Evolutionary conservation across 1,284 basidiomycete species (phyloP).

Genomic region (Ganoderma lucidum): DNA sequence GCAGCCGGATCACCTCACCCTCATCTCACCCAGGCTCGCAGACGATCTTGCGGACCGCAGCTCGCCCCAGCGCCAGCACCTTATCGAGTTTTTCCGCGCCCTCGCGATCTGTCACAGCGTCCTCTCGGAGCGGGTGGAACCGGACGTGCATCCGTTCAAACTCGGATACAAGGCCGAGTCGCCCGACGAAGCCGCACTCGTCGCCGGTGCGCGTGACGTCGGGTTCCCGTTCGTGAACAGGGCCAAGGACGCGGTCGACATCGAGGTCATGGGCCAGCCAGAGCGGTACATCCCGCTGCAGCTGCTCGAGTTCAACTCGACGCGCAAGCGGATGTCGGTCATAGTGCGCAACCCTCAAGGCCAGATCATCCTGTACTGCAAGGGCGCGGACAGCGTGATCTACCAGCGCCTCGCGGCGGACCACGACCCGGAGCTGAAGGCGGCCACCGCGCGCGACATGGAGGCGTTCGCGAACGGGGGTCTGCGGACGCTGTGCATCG

Average conservation of each 20-base stretch:
- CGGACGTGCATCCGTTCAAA: constrained; percentile 66
- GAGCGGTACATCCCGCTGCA: constrained; percentile 86
- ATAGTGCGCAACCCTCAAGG: constrained; percentile 88
- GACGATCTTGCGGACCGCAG: constrained; percentile 74
- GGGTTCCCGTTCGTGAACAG: constrained; percentile 92
- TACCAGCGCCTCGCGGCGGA: constrained; percentile 83
- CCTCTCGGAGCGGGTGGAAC: constrained; percentile 79
- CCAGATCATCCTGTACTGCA: constrained; percentile 86
- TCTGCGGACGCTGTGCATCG: constrained; percentile 91
- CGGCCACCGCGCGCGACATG: constrained; percentile 85
- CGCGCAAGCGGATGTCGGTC: constrained; percentile 94
- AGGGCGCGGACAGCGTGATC: constrained; percentile 97
- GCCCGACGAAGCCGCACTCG: constrained; percentile 94
- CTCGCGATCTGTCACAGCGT: constrained; percentile 94
- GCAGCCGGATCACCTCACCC: constrained; percentile 84
- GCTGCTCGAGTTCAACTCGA: constrained; percentile 92
- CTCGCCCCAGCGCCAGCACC: constrained; percentile 69
- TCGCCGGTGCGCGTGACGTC: constrained; percentile 89
- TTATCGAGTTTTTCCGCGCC: constrained; percentile 90
- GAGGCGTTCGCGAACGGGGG: constrained; percentile 95
- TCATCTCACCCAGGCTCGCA: constrained; percentile 88
- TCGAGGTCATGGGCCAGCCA: constrained; percentile 90
- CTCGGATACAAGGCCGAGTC: constrained; percentile 96
- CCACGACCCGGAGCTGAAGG: constrained; percentile 81
- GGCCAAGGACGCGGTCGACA: constrained; percentile 80